Base-by-base conservation (phyloP, 805 yeast species). In the Saccharomycopsis schoenii region DNA sequence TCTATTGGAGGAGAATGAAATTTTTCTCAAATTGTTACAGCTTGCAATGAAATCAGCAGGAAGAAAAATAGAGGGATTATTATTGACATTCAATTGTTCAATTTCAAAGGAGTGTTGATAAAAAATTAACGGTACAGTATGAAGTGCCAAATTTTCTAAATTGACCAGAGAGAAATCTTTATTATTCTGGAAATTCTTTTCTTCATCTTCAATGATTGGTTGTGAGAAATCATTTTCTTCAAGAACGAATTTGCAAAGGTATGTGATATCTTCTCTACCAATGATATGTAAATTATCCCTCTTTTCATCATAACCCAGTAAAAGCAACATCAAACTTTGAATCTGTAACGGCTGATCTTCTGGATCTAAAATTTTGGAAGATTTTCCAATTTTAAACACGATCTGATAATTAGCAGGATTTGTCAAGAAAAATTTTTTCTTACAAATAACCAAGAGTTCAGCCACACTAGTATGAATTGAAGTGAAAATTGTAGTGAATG, bases 221-320 rank as follows among this genome's bases (percentile, higher is more conserved):
- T 80, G 83, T 57, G 87, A 78, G 41, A 87, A 75, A 19, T 81
- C 80, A 41, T 84, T 82, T 55, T 82, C 82, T 63, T 84, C 86
- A 58, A 89, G 80, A 37, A 86, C 84, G 70, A 92, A 90, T 66
- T 89, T 88, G 73, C 91, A 89, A 52, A 92, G 76, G 68, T 84
- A 89, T 57, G 91, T 84, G 64, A 91, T 72, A 72, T 92, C 97
- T 61, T 88, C 91, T 63, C 96, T 78, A 39, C 96, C 97, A 62
- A 91, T 79, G 58, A 84, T 87, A 64, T 84, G 85, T 58, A 90
- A 74, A 58, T 85, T 83, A 69, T 92, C 97, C n/a, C 81, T 77
- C 56, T 85, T 88, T 2, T 81, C 79, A 51, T 60, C 64, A 68
- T 87, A 92, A 4, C 97, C 98, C 68, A 89, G 85, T 50, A 89